Conservation (phyloP, 2,329 filamentous ascomycete species). For the Trichoderma sp. region DNA sequence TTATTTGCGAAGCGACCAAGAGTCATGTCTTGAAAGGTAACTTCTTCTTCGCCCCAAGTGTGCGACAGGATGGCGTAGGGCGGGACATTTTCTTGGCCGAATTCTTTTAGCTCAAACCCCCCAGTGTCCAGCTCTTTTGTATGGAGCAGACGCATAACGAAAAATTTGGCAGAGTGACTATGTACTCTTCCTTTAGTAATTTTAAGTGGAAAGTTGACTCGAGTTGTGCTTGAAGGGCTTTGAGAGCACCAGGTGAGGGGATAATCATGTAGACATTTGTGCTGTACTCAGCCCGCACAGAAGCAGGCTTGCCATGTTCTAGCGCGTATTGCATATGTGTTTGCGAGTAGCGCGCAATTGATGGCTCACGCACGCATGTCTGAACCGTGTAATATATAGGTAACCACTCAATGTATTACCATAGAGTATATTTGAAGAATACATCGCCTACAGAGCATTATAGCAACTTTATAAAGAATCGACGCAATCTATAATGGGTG, state of each 20-base stretch:
- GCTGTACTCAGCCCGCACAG: not conserved
- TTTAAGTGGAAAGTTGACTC: not conserved
- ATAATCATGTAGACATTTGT: not conserved
- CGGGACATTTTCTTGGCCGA: not conserved
- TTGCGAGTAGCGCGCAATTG: too few species aligned
- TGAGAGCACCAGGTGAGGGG: not conserved
- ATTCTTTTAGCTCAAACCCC: not conserved
- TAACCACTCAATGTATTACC: too few species aligned
- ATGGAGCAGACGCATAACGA: not conserved
- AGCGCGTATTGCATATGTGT: not conserved
- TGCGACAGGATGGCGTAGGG: constrained; percentile 6
- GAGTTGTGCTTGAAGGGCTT: not conserved
- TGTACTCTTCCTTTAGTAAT: too few species aligned
- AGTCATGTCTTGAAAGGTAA: constrained; percentile 1
- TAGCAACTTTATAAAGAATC: too few species aligned
- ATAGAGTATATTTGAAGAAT: too few species aligned
- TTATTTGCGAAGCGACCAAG: not conserved
- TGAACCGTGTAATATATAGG: not conserved
- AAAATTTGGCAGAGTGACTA: not conserved
- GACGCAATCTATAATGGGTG: too few species aligned
- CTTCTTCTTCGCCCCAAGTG: not conserved
- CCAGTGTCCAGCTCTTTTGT: not conserved
- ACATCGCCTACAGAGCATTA: too few species aligned
- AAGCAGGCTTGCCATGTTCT: too few species aligned
- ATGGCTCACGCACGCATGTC: not conserved